Evolutionary conservation across 345 rosid genomes (phyloP).

Genomic region (Ricinus communis): DNA sequence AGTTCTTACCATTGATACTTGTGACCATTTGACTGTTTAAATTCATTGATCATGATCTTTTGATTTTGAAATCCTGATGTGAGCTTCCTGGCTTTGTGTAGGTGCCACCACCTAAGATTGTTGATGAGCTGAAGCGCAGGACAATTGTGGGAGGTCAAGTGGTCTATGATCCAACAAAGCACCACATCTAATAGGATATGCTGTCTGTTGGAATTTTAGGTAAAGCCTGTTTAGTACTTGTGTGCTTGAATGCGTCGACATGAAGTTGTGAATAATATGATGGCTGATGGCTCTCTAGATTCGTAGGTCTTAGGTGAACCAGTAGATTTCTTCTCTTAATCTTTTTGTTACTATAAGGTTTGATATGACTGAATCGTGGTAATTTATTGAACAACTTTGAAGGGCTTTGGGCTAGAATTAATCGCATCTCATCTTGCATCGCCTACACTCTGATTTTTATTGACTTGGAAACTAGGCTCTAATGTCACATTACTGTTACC

Average conservation of each 20-base stretch:
- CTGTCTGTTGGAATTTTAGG: constrained; percentile 3
- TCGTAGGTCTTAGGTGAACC: background rate
- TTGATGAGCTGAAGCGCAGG: too few species aligned
- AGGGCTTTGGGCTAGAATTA: background rate
- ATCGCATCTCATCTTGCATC: too few species aligned
- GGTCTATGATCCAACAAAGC: constrained; percentile 1
- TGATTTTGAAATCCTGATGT: background rate
- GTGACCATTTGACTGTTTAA: background rate
- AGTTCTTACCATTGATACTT: background rate
- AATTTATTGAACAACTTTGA: background rate
- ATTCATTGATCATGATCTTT: background rate
- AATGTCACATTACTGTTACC: too few species aligned
- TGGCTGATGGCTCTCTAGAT: background rate
- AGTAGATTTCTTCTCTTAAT: background rate
- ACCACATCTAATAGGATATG: background rate
- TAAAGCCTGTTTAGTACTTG: constrained; percentile 16
- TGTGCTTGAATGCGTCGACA: constrained; percentile 22
- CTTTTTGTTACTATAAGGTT: background rate
- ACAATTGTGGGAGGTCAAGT: background rate
- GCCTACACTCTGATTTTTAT: too few species aligned
- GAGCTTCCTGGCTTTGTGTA: background rate
- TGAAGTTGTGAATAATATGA: constrained; percentile 14
- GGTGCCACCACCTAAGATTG: too few species aligned
- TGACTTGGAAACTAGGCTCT: too few species aligned
- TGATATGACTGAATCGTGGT: background rate